Evolutionary conservation across 2,329 filamentous ascomycete species (phyloP), one percentile per base, ranked within the genome.

Genomic region (Kalaharituber pfeilii): DNA sequence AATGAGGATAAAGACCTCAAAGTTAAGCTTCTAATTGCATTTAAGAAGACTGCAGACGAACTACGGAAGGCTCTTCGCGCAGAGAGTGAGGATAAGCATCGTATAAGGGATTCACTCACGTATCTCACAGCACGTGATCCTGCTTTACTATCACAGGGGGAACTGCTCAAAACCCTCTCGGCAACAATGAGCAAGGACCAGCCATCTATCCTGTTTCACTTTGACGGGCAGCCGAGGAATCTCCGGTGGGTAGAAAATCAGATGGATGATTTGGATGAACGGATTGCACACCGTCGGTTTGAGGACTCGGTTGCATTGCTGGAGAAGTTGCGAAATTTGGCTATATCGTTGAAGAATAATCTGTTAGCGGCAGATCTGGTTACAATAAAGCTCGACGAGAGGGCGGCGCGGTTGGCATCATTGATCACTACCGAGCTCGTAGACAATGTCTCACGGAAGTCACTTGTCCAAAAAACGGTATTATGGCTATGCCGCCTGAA

Each of bases 221-320:
- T 94, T 13, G 91, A 96, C 64, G 91, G 91, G 50, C 94, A 94
- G 64, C 88, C 95, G 67, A 86, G 96, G 66, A 95, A 91, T 66
- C 75, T 98, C 49, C 84, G 89, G 52, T 95, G 86, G 86, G 86
- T 98, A 0, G 91, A 98, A 67, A 80, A 81, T 52, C 86, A 96
- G 69, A 84, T 98, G 67, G 91, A 98, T 65, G 86, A 94, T 65
- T 77, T 98, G 5, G 91, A 98, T 65, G 96, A 96, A 63, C 83
- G 94, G 63, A 88, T 98, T 64, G 89, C 91, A 0, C 75, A 95
- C 51, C 89, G 96, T 66, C 77, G 79, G 42, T 91, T 94, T 60
- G 87, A 95, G 63, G 77, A 81, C 20, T 84, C 91, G 0, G 91
- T 96, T 0, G 75, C 76, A 4, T 79, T 82, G 27, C 83, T 95